These are phyloP conservation scores for Neurospora africana DNA, from an alignment of 495 filamentous ascomycete genomes.

Conservation along the genomic window DNA sequence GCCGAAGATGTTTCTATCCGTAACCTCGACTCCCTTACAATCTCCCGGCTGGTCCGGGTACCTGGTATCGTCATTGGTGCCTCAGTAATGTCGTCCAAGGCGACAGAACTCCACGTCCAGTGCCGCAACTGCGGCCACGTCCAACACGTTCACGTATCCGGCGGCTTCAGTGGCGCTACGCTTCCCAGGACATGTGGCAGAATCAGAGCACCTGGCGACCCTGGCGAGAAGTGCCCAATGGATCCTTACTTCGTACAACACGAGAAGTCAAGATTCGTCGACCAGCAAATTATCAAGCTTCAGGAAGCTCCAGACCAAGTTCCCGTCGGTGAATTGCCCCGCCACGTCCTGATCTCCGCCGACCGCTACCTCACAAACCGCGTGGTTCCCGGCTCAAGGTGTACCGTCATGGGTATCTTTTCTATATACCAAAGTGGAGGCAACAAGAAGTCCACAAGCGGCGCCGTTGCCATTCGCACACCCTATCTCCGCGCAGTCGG, in stretches of 20 bases:
- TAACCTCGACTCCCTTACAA: conserved; percentile 82
- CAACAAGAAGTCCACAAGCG: conserved; percentile 62
- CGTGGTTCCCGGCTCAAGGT: conserved; percentile 89
- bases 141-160: conserved; percentile 59
- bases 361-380: conserved; percentile 94
- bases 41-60: conserved; percentile 89
- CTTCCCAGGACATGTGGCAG: conserved; percentile 71
- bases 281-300: conserved; percentile 96
- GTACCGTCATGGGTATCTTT: conserved; percentile 94
- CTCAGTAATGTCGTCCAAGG: conserved; percentile 91
- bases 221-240: conserved; percentile 64
- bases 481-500: conserved; percentile 94
- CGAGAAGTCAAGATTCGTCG: conserved; percentile 90
- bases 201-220: conserved; percentile 44
- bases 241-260: conserved; percentile 95
- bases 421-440: conserved; percentile 92
- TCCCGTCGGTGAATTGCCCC: conserved; percentile 89
- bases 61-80: conserved; percentile 97
- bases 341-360: conserved; percentile 88
- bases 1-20: conserved; percentile 88
- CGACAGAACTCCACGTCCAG: conserved; percentile 74
- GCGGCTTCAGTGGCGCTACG: conserved; percentile 77
- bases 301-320: conserved; percentile 98
- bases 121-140: conserved; percentile 77
- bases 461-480: conserved; percentile 87